A percentile compares a stretch with the other conserved stretches of the same genome.
phyloP scores from a whole-genome alignment of 192 early-diverging fungal genomes.

The Entomortierella parvispora region DNA sequence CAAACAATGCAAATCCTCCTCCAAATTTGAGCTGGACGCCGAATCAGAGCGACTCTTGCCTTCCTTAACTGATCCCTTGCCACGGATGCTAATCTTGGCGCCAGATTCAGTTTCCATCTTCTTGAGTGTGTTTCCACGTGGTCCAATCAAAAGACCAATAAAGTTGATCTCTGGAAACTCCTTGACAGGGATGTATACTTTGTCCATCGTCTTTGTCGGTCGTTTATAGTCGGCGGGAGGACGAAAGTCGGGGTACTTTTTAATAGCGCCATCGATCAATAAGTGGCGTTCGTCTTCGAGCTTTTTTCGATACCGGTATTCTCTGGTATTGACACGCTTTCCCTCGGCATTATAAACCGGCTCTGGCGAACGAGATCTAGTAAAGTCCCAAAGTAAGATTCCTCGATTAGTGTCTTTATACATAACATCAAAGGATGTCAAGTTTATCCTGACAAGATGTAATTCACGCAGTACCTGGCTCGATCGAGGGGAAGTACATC shows the following conservation, averaged over 20 bases:
- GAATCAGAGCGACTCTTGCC: slow-evolving; percentile 75
- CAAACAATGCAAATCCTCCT: slow-evolving; percentile 91
- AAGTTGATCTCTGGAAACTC: slow-evolving; percentile 99
- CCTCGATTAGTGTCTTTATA: too few relatives aligned
- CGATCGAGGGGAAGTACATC: slow-evolving; percentile 85
- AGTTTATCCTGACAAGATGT: too few relatives aligned
- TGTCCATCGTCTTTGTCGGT: slow-evolving; percentile 86
- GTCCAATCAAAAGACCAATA: slow-evolving; percentile 96
- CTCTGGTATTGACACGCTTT: slow-evolving; percentile 96
- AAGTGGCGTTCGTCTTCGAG: slow-evolving; percentile 93
- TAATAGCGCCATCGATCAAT: slow-evolving; percentile 83
- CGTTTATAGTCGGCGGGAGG: slow-evolving; percentile 93
- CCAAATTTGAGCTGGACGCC: slow-evolving; percentile 63
- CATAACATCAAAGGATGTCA: too few relatives aligned
- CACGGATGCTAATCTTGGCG: slow-evolving; percentile 96
- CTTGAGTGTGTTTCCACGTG: slow-evolving; percentile 96
- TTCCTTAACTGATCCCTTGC: slow-evolving; percentile 96
- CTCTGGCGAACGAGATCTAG: slow-evolving; percentile 95
- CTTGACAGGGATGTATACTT: slow-evolving; percentile 94
- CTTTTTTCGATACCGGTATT: slow-evolving; percentile 88
- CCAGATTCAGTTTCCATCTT: slow-evolving; percentile 95
- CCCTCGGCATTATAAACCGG: slow-evolving; percentile 93
- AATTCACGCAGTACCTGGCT: slow-evolving; percentile 64
- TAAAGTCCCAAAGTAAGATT: background rate
- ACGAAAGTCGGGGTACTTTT: slow-evolving; percentile 80